Conservation (phyloP, 2,329 filamentous ascomycete genomes). For the Cryphonectria japonica region DNA sequence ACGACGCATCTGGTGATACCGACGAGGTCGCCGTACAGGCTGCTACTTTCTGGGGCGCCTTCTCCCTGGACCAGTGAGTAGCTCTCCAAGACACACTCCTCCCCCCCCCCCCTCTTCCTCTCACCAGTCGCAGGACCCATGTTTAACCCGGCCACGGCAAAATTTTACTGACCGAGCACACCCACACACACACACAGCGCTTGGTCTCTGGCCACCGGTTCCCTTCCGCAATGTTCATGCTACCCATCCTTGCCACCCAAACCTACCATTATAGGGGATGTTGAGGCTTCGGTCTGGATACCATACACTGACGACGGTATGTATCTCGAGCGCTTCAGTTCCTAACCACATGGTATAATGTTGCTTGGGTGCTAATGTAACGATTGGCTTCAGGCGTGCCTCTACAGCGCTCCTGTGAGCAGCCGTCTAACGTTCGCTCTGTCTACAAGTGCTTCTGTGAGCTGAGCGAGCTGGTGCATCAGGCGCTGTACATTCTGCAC, state of each 20-base stretch:
- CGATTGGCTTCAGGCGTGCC: conserved; percentile 51
- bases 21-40: conserved; percentile 62
- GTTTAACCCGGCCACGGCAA: too few species aligned
- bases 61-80: conserved; percentile 65
- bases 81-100: neutral
- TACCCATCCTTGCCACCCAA: conserved; percentile 62
- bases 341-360: neutral
- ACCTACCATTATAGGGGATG: conserved; percentile 61
- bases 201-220: conserved; percentile 68
- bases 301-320: conserved; percentile 62
- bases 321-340: conserved; percentile 25
- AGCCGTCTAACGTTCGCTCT: conserved; percentile 69
- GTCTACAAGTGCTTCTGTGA: conserved; percentile 72
- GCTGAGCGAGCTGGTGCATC: conserved; percentile 74
- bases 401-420: conserved; percentile 59
- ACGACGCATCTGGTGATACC: conserved; percentile 47
- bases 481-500: conserved; percentile 73
- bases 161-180: neutral
- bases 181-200: conserved; percentile 46
- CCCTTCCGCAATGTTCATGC: conserved; percentile 62
- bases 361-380: neutral
- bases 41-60: conserved; percentile 66
- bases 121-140: neutral
- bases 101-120: too few species aligned
- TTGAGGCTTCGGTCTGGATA: conserved; percentile 64